These are phyloP conservation scores for Epichloe scottii DNA, from an alignment of 2,329 filamentous ascomycete genomes.

Conservation along the genomic window DNA sequence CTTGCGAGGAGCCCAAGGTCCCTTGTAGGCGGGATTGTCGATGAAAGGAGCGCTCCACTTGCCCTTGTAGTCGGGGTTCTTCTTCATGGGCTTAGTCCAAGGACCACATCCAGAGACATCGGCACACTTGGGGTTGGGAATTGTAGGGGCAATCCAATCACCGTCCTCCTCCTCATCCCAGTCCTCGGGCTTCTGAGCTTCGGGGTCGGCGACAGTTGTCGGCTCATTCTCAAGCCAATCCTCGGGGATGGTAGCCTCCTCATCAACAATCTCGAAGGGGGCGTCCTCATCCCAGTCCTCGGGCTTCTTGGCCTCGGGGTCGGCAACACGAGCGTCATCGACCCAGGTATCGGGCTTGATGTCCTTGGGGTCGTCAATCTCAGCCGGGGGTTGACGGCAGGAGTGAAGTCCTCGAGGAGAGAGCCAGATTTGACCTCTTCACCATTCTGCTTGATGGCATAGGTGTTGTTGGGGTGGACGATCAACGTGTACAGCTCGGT, in stretches of 20 bases:
- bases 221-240: slow-evolving; percentile 95
- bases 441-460: slow-evolving; percentile 83
- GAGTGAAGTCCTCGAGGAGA: slow-evolving; percentile 86
- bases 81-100: slow-evolving; percentile 84
- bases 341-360: slow-evolving; percentile 94
- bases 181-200: slow-evolving; percentile 94
- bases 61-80: slow-evolving; percentile 97
- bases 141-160: slow-evolving; percentile 83
- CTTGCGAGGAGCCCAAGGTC: slow-evolving; percentile 85
- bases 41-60: slow-evolving; percentile 90
- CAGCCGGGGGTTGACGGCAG: slow-evolving; percentile 88
- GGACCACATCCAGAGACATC: slow-evolving; percentile 88
- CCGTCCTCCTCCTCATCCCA: slow-evolving; percentile 99
- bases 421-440: slow-evolving; percentile 78
- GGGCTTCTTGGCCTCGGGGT: slow-evolving; percentile 90
- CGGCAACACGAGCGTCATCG: slow-evolving; percentile 79
- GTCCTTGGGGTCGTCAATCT: slow-evolving; percentile 93
- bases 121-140: slow-evolving; percentile 91
- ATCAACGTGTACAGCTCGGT: slow-evolving; percentile 93
- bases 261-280: slow-evolving; percentile 89
- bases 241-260: slow-evolving; percentile 79
- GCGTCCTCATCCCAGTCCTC: slow-evolving; percentile 99
- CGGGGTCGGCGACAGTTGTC: slow-evolving; percentile 72
- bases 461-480: slow-evolving; percentile 93
- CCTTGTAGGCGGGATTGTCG: slow-evolving; percentile 98